Evolutionary conservation across 2,329 filamentous ascomycete genomes (phyloP), one percentile per base, ranked within the genome.

Genomic region (Cadophora malorum): DNA sequence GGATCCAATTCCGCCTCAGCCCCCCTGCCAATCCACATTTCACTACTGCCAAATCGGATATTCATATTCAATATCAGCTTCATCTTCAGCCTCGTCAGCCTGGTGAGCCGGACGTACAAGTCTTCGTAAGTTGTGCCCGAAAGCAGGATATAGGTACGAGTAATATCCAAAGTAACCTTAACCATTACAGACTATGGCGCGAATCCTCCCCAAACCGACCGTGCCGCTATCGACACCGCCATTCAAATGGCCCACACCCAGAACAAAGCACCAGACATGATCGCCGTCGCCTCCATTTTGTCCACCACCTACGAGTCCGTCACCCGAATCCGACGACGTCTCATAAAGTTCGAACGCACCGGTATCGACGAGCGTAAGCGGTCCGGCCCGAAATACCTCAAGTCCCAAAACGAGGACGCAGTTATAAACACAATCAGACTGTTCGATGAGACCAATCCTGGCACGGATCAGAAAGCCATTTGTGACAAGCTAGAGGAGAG

Each of bases 331-430:
- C 64, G 61, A 5, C 58, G 64, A 50, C 67, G 71, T 21, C 41
- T 72, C 1, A 25, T 61, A 16, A 56, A 47, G 12, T 67, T 70
- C 38, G 31, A 66, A 21, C 25, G 31, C 1, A 73, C 67, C 4
- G 66, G 72, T 3, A 38, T 71, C n/a, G 69, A 73, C n/a, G 47
- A 64, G 10, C 62, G 67, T 31, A 72, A 73, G 33, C 63, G 61
- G 56, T 25, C 67, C 4, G 67, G 71, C 0, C 69, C 69, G 3
- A 70, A 71, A 56, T 65, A 66, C 12, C 50, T 69, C 16, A 38
- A 67, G 19, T 58, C 61, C 16, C 35, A 65, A 59, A 60, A 68
- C 25, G 55, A 67, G 31, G 53, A 58, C 1, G 67, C 66, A 14
- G 33, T 70, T 35, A 49, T 61, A 14, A 55, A 63, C 4, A 53